Percentiles rank a stretch among this genome's conserved stretches.
These are phyloP conservation scores for Moesziomyces globuligerus DNA, from an alignment of 1,284 basidiomycete species.

Conservation along the genomic window DNA sequence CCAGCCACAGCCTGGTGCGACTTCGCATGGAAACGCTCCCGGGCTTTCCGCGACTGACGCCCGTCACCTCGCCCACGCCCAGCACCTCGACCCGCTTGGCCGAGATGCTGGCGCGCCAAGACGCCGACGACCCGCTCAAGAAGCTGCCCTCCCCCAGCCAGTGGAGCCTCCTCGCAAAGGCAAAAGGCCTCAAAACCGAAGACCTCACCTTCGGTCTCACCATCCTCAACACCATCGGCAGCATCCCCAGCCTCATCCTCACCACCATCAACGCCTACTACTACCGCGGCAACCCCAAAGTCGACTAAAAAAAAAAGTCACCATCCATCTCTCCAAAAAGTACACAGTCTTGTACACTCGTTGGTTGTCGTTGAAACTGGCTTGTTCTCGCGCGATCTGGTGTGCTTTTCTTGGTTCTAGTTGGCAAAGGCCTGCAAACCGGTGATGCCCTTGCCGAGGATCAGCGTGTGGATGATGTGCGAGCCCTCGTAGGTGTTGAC, in stretches of 20 bases:
- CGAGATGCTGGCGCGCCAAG: too few species aligned
- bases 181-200: conserved; percentile 13
- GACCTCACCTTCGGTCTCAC: conserved; percentile 33
- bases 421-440: conserved; percentile 80
- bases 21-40: neutral
- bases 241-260: conserved; percentile 29
- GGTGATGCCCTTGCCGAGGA: conserved; percentile 90
- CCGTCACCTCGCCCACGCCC: neutral
- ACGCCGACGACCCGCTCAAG: too few species aligned
- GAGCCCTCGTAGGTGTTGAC: conserved; percentile 63
- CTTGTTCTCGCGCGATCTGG: neutral
- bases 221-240: conserved; percentile 34
- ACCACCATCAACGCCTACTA: conserved; percentile 22
- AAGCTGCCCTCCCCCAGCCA: too few species aligned
- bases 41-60: neutral
- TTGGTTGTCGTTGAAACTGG: neutral
- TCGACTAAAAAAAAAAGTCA: conserved; percentile 19
- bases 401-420: neutral
- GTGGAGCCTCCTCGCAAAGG: neutral
- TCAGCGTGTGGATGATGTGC: conserved; percentile 71
- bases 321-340: too few species aligned
- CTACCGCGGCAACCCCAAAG: conserved; percentile 37
- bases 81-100: too few species aligned
- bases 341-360: too few species aligned
- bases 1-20: neutral